Evolutionary conservation across 2,329 filamentous ascomycete genomes (phyloP).

Genomic region (Capronia epimyces): DNA sequence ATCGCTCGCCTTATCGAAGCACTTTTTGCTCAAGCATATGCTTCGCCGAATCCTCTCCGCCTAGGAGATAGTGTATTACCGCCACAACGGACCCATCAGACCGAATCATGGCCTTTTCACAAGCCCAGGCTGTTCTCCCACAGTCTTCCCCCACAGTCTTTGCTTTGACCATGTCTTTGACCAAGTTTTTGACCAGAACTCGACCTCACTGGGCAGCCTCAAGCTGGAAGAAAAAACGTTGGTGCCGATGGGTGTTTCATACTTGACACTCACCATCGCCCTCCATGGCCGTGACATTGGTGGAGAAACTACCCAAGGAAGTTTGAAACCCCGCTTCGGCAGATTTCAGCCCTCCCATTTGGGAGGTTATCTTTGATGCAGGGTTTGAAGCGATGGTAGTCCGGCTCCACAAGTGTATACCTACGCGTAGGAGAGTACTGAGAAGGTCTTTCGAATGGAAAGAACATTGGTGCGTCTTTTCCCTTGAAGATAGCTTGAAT

Average conservation of each 20-base stretch:
- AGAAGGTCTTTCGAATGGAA: no score
- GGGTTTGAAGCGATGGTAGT: constrained; percentile 35
- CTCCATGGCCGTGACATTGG: not conserved
- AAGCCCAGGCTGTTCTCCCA: not conserved
- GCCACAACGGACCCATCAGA: not conserved
- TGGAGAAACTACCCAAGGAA: constrained; percentile 35
- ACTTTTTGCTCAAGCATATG: not conserved
- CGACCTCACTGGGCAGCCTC: not conserved
- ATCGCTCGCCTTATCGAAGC: no score
- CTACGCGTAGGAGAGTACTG: no score
- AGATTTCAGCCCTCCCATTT: constrained; percentile 34
- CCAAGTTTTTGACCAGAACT: not conserved
- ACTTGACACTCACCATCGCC: constrained; percentile 13
- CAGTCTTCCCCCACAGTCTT: no score
- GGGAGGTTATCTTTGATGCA: constrained; percentile 37
- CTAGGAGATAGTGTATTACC: not conserved
- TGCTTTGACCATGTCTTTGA: not conserved
- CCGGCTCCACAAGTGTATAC: no score
- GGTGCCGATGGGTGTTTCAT: constrained; percentile 11
- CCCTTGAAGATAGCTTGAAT: no score
- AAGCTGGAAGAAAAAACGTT: not conserved
- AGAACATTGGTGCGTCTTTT: no score
- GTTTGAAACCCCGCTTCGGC: constrained; percentile 39
- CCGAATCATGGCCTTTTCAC: not conserved
- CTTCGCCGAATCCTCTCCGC: not conserved